Percentiles rank a stretch among this genome's conserved stretches.
phyloP scores from a whole-genome alignment of 257 asterid species.

The Solanum ahanhuiri region DNA sequence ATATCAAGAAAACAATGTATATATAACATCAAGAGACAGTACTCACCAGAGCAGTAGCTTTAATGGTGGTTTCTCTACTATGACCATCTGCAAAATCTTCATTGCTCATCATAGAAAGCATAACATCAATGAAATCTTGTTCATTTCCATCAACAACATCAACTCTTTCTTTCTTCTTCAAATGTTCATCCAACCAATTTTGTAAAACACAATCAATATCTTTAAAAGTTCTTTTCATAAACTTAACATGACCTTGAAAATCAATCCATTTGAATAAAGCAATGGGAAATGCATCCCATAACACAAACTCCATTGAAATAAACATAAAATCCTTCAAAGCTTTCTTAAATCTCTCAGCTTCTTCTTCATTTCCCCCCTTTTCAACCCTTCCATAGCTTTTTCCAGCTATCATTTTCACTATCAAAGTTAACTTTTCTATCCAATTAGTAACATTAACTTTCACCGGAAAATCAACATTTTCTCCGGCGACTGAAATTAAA shows the following conservation, averaged over 20 bases:
- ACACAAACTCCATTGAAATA: background rate
- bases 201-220: background rate
- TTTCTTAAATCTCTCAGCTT: conserved; percentile 3
- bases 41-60: background rate
- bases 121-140: conserved; percentile 5
- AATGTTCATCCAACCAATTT: conserved; percentile 7
- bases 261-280: conserved; percentile 7
- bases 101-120: conserved; percentile 1
- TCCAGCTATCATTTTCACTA: conserved; percentile 5
- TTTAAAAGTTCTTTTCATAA: background rate
- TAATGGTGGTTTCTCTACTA: background rate
- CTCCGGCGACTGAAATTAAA: background rate
- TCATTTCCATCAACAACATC: background rate
- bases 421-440: conserved; percentile 4
- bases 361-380: background rate
- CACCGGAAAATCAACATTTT: background rate
- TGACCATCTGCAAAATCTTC: background rate
- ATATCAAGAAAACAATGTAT: background rate
- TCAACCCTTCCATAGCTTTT: background rate
- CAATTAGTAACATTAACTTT: background rate
- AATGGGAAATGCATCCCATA: background rate
- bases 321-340: conserved; percentile 4
- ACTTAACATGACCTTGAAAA: background rate
- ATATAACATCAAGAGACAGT: background rate
- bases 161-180: background rate